A percentile compares a stretch with the other conserved stretches of the same genome.
phyloP scores from a whole-genome alignment of 208 protist genomes.

The Kentomonas sorsogonicus region DNA sequence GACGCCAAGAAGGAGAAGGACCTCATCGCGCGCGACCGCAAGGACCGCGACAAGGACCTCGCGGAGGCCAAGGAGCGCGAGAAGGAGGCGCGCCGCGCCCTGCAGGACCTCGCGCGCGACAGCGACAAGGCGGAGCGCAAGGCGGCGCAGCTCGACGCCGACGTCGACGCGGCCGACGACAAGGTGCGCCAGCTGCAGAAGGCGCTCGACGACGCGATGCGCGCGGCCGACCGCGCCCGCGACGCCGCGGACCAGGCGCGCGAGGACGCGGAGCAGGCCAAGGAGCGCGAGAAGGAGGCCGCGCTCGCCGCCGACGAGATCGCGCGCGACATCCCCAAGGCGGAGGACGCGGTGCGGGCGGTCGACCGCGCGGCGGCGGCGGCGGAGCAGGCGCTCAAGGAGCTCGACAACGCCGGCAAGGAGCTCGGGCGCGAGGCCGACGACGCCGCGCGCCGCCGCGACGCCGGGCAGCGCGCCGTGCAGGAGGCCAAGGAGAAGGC shows the following conservation, averaged over 20 bases:
- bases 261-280: conserved; percentile 58
- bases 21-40: conserved; percentile 65
- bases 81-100: conserved; percentile 61
- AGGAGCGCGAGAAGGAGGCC: conserved; percentile 58
- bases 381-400: conserved; percentile 61
- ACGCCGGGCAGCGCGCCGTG: conserved; percentile 62
- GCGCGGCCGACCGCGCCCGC: conserved; percentile 66
- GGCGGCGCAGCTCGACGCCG: conserved; percentile 41
- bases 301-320: conserved; percentile 62
- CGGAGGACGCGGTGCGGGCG: conserved; percentile 68
- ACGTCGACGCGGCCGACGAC: conserved; percentile 73
- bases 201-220: conserved; percentile 78
- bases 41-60: conserved; percentile 78
- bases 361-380: conserved; percentile 64
- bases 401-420: conserved; percentile 79
- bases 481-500: conserved; percentile 59
- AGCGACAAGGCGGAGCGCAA: conserved; percentile 74
- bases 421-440: conserved; percentile 77
- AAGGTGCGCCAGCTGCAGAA: conserved; percentile 84
- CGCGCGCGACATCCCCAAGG: conserved; percentile 61
- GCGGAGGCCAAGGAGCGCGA: conserved; percentile 59
- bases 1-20: conserved; percentile 73
- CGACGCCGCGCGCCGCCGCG: conserved; percentile 69
- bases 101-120: conserved; percentile 71
- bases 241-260: conserved; percentile 59